A percentile compares a stretch with the other conserved stretches of the same genome.
Evolutionary conservation across 345 rosid genomes (phyloP).

Genomic region (Salix exigua): DNA sequence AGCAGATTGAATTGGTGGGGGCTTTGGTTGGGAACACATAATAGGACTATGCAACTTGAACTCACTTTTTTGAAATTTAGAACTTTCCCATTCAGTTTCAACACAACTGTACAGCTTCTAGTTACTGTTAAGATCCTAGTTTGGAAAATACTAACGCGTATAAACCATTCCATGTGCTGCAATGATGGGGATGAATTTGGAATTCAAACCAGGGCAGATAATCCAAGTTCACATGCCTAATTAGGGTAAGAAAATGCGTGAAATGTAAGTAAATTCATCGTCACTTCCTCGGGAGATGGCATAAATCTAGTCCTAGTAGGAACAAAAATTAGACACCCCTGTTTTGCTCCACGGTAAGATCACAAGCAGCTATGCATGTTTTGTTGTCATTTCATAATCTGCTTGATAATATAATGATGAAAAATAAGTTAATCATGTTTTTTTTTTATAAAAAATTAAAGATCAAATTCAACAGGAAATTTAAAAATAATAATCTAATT

Average conservation of each 20-base stretch:
- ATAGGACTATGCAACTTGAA: conserved; percentile 19
- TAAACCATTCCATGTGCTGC: background rate
- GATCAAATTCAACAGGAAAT: too few species aligned
- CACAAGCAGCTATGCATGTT: too few species aligned
- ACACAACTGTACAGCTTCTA: background rate
- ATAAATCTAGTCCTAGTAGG: too few species aligned
- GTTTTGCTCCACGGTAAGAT: background rate
- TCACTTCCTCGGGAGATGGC: background rate
- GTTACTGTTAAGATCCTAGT: background rate
- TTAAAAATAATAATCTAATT: too few species aligned
- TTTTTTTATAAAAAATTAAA: too few species aligned
- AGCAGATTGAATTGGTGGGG: background rate
- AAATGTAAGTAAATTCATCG: background rate
- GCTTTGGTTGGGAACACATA: conserved; percentile 16
- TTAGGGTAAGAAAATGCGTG: background rate
- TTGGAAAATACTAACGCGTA: background rate
- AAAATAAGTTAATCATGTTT: too few species aligned
- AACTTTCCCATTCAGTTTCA: conserved; percentile 16
- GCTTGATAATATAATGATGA: too few species aligned
- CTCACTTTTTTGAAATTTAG: conserved; percentile 15
- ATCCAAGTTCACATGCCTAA: background rate
- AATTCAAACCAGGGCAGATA: conserved; percentile 3
- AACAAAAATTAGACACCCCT: background rate
- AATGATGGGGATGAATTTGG: background rate
- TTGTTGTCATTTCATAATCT: too few species aligned